Percentiles rank a stretch among this genome's conserved stretches.
These are phyloP conservation scores for Spergularia azorica DNA, from an alignment of 179 eudicot genomes.

Conservation along the genomic window DNA sequence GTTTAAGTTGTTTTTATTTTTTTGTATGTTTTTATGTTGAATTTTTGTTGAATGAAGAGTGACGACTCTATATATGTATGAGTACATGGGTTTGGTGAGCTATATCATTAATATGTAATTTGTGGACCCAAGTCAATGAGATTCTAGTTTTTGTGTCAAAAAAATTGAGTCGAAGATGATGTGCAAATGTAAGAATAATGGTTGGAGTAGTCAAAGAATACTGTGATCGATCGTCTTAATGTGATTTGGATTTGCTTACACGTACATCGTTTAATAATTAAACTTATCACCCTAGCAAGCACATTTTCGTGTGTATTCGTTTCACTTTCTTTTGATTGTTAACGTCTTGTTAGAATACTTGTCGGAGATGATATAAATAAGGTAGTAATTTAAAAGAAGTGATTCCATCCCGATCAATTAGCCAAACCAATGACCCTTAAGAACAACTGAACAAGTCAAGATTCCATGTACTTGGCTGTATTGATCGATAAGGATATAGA, in stretches of 20 bases:
- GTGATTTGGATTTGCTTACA: no score
- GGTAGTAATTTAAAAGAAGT: no score
- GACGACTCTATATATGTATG: no score
- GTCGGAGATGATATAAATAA: no score
- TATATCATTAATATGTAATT: background rate
- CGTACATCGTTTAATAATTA: no score
- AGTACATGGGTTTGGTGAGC: background rate
- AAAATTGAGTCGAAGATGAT: constrained; percentile 3
- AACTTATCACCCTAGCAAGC: no score
- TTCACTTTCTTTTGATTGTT: no score
- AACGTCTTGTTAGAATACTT: no score
- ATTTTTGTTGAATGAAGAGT: background rate
- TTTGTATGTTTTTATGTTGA: constrained; percentile 11
- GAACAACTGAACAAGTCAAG: background rate
- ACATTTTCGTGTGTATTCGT: no score
- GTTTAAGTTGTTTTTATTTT: constrained; percentile 5
- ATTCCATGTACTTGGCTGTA: background rate
- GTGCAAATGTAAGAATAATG: background rate
- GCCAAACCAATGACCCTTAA: background rate
- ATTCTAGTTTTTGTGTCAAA: constrained; percentile 9
- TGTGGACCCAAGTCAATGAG: constrained; percentile 8
- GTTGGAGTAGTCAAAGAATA: background rate
- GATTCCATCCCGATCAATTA: no score
- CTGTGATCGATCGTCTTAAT: background rate
- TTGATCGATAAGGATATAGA: background rate